Evolutionary conservation across 1,284 basidiomycete species (phyloP).

Genomic region (Somion occarium): DNA sequence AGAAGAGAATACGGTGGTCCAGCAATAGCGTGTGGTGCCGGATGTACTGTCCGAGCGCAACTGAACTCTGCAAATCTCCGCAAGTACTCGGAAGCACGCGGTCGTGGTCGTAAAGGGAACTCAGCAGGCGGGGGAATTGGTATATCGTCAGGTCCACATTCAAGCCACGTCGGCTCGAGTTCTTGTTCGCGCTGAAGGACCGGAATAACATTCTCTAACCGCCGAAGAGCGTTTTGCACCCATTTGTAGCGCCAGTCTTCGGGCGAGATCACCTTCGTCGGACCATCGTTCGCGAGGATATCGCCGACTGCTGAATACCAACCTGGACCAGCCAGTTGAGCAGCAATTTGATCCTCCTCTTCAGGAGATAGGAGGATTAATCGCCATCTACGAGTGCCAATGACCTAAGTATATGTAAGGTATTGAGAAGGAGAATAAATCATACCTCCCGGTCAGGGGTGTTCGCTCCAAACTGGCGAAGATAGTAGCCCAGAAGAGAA

Average conservation of each 20-base stretch:
- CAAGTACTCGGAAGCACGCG: constrained; percentile 62
- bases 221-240: constrained; percentile 73
- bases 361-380: constrained; percentile 85
- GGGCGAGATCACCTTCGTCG: constrained; percentile 55
- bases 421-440: constrained; percentile 4
- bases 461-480: constrained; percentile 77
- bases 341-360: constrained; percentile 82
- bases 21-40: constrained; percentile 52
- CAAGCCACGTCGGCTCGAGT: constrained; percentile 51
- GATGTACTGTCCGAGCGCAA: constrained; percentile 34
- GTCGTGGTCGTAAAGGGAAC: constrained; percentile 66
- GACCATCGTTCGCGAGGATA: constrained; percentile 68
- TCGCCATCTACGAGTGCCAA: constrained; percentile 56
- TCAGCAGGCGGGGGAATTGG: constrained; percentile 72
- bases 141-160: constrained; percentile 41
- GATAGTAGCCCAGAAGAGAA: constrained; percentile 72
- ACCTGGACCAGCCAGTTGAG: constrained; percentile 71
- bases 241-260: constrained; percentile 83
- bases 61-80: constrained; percentile 48
- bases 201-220: constrained; percentile 67
- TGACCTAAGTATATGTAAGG: neutral
- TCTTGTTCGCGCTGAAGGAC: constrained; percentile 55
- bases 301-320: constrained; percentile 83
- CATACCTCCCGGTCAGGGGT: constrained; percentile 79
- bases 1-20: constrained; percentile 86